These are phyloP conservation scores for Garcia nutans DNA, from an alignment of 345 rosid genomes.

Conservation along the genomic window DNA sequence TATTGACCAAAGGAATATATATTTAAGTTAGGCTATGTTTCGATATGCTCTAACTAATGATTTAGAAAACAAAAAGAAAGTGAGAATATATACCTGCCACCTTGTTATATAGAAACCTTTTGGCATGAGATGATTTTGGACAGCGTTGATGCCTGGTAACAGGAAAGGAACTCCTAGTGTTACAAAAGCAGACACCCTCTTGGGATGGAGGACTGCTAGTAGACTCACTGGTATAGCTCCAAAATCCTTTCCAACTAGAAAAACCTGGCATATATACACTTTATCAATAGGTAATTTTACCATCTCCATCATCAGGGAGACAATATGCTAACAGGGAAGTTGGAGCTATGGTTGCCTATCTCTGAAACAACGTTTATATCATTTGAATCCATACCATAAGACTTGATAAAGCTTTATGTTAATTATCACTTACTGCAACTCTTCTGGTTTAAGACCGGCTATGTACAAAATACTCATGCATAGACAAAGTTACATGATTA, in stretches of 20 bases:
- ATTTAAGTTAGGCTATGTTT: too few species aligned
- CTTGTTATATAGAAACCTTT: constrained; percentile 39
- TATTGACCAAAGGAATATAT: too few species aligned
- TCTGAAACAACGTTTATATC: too few species aligned
- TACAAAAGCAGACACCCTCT: constrained; percentile 33
- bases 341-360: too few species aligned
- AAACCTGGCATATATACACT: constrained; percentile 22
- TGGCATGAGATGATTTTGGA: constrained; percentile 29
- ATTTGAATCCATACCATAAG: too few species aligned
- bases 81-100: constrained; percentile 35
- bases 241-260: constrained; percentile 44
- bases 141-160: constrained; percentile 25
- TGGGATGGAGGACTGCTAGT: constrained; percentile 30
- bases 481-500: background rate
- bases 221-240: constrained; percentile 34
- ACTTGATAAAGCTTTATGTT: too few species aligned
- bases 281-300: too few species aligned
- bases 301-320: too few species aligned
- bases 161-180: constrained; percentile 42
- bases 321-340: too few species aligned
- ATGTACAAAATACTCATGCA: background rate
- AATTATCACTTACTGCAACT: too few species aligned
- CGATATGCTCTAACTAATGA: background rate
- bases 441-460: too few species aligned
- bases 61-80: background rate